These are phyloP conservation scores for Mycena rosella DNA, from an alignment of 768 basidiomycete species.

Conservation along the genomic window DNA sequence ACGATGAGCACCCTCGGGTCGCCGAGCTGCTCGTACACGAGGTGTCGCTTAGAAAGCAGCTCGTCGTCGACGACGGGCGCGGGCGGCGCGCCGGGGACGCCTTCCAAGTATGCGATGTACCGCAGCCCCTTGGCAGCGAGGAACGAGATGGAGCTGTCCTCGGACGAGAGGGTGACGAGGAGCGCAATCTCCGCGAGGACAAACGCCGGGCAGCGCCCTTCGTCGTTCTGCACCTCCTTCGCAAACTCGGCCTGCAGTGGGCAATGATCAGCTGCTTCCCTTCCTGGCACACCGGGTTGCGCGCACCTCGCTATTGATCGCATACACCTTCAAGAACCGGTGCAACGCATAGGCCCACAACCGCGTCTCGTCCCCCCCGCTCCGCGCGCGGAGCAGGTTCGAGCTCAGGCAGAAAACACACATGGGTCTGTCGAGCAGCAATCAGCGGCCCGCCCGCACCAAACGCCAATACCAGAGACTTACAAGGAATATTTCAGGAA, in stretches of 20 bases:
- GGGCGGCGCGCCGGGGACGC: conserved; percentile 68
- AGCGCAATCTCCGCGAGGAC: conserved; percentile 80
- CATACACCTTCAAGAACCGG: conserved; percentile 70
- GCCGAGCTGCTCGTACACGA: conserved; percentile 83
- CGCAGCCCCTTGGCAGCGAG: conserved; percentile 79
- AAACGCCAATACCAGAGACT: conserved; percentile 33
- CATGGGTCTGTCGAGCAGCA: conserved; percentile 49
- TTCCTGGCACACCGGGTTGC: neutral
- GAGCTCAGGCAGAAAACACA: conserved; percentile 65
- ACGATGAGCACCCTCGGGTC: conserved; percentile 79
- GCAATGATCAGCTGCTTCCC: neutral
- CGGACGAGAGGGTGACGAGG: conserved; percentile 77
- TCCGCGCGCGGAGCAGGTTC: conserved; percentile 70
- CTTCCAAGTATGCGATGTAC: conserved; percentile 75
- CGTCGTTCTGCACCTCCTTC: conserved; percentile 62
- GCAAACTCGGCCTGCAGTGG: conserved; percentile 55
- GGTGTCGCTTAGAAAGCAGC: conserved; percentile 75
- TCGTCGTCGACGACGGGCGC: conserved; percentile 67
- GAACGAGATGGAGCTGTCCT: conserved; percentile 74
- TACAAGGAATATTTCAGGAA: conserved; percentile 66
- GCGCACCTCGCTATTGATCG: conserved; percentile 62
- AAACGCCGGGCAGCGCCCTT: conserved; percentile 72
- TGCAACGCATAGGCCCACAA: conserved; percentile 77
- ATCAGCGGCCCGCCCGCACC: conserved; percentile 23
- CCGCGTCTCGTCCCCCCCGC: conserved; percentile 71